phyloP scores from a whole-genome alignment of 768 basidiomycete genomes.

The Serendipita sp. region DNA sequence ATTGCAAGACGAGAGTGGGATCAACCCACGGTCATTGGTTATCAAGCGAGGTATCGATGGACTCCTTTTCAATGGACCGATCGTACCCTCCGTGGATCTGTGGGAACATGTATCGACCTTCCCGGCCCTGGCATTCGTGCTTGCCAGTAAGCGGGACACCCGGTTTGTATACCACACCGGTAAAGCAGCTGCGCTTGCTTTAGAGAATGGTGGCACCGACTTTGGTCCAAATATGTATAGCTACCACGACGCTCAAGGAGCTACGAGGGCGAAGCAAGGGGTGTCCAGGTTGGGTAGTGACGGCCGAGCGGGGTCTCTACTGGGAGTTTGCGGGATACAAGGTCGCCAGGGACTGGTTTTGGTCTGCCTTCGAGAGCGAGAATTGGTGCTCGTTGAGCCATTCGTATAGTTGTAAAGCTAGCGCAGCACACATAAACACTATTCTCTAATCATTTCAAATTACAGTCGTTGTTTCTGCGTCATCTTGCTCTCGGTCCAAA shows the following conservation, averaged over 20 bases:
- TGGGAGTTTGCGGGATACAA: slow-evolving; percentile 51
- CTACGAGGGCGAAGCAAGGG: slow-evolving; percentile 48
- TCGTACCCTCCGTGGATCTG: slow-evolving; percentile 14
- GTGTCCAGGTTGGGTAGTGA: slow-evolving; percentile 55
- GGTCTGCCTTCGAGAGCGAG: slow-evolving; percentile 59
- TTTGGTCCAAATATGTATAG: slow-evolving; percentile 75
- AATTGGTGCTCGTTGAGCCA: slow-evolving; percentile 43
- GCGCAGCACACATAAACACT: too few relatives aligned
- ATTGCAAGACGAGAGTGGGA: not conserved
- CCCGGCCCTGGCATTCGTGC: slow-evolving; percentile 80
- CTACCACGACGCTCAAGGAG: slow-evolving; percentile 41
- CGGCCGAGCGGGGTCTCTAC: slow-evolving; percentile 49
- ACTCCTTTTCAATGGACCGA: slow-evolving; percentile 30
- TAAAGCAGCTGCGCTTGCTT: slow-evolving; percentile 47
- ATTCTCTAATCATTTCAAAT: not conserved
- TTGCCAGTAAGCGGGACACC: slow-evolving; percentile 82
- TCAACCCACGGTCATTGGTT: slow-evolving; percentile 28
- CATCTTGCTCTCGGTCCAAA: not conserved
- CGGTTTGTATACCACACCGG: slow-evolving; percentile 68
- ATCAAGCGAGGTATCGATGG: slow-evolving; percentile 64
- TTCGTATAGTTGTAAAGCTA: not conserved
- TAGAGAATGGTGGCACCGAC: slow-evolving; percentile 56
- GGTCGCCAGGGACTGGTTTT: slow-evolving; percentile 26
- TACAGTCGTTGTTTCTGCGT: not conserved
- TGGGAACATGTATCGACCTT: slow-evolving; percentile 77